A percentile compares a stretch with the other conserved stretches of the same genome.
phyloP scores from a whole-genome alignment of 1,139 yeast genomes.

The Taphrina deformans region DNA sequence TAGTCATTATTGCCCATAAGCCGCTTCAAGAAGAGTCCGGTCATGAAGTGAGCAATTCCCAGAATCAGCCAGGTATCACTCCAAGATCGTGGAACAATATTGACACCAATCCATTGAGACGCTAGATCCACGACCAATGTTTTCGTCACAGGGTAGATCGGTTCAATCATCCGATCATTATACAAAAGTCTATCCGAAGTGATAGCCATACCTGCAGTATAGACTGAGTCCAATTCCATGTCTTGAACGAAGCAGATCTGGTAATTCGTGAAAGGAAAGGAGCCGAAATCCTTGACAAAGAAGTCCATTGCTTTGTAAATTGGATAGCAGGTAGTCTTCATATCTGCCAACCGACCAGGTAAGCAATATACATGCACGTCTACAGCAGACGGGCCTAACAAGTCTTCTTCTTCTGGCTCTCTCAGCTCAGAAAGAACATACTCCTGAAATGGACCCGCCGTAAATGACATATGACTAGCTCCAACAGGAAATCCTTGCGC shows the following conservation, averaged over 20 bases:
- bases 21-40: slow-evolving; percentile 64
- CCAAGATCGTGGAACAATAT: slow-evolving; percentile 76
- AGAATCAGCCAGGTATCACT: slow-evolving; percentile 90
- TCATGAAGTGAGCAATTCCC: slow-evolving; percentile 84
- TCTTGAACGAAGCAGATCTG: slow-evolving; percentile 74
- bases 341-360: slow-evolving; percentile 59
- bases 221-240: slow-evolving; percentile 52
- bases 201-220: slow-evolving; percentile 75
- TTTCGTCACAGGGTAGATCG: slow-evolving; percentile 71
- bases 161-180: slow-evolving; percentile 75
- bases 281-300: slow-evolving; percentile 84
- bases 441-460: slow-evolving; percentile 80
- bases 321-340: slow-evolving; percentile 73
- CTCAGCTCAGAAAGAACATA: slow-evolving; percentile 54
- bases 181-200: slow-evolving; percentile 67
- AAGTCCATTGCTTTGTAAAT: slow-evolving; percentile 76
- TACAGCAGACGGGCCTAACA: slow-evolving; percentile 47
- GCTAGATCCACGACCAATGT: slow-evolving; percentile 69
- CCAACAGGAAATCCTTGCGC: slow-evolving; percentile 83
- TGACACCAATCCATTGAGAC: slow-evolving; percentile 91
- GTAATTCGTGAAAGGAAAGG: slow-evolving; percentile 85
- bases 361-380: slow-evolving; percentile 59
- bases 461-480: slow-evolving; percentile 96
- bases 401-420: slow-evolving; percentile 47
- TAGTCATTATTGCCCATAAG: slow-evolving; percentile 84